These are phyloP conservation scores for Mycosphaerelloides madeirae DNA, from an alignment of 2,329 filamentous ascomycete species.

Conservation along the genomic window DNA sequence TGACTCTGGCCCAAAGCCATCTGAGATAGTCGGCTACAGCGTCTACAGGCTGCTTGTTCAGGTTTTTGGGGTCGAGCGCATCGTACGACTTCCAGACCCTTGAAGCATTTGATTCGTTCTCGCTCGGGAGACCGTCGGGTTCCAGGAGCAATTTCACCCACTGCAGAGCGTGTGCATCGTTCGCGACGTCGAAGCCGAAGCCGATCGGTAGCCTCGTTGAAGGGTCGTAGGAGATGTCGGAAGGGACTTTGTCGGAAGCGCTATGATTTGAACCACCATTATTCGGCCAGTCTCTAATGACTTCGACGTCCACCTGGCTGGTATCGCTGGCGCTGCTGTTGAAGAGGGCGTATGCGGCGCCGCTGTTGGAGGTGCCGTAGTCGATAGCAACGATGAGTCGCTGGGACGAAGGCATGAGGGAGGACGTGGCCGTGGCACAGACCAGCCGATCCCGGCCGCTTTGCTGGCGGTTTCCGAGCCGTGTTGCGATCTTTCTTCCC, in stretches of 20 bases:
- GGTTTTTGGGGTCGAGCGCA: background rate
- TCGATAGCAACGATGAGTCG: background rate
- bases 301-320: background rate
- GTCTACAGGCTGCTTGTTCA: background rate
- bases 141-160: conserved; percentile 1
- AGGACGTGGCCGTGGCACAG: too few species aligned
- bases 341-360: background rate
- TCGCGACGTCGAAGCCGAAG: background rate
- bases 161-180: background rate
- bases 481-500: too few species aligned
- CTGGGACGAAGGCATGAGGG: too few species aligned
- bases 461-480: too few species aligned
- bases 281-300: background rate
- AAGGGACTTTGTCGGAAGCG: background rate
- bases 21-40: background rate
- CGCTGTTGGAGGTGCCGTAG: background rate
- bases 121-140: background rate
- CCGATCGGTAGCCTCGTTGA: background rate
- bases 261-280: background rate
- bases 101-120: background rate
- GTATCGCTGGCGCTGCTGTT: background rate
- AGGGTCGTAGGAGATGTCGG: background rate
- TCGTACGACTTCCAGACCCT: background rate
- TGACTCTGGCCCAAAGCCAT: background rate
- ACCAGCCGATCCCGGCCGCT: too few species aligned